Conservation (phyloP, 495 filamentous ascomycete genomes). For the Venustampulla echinocandica region DNA sequence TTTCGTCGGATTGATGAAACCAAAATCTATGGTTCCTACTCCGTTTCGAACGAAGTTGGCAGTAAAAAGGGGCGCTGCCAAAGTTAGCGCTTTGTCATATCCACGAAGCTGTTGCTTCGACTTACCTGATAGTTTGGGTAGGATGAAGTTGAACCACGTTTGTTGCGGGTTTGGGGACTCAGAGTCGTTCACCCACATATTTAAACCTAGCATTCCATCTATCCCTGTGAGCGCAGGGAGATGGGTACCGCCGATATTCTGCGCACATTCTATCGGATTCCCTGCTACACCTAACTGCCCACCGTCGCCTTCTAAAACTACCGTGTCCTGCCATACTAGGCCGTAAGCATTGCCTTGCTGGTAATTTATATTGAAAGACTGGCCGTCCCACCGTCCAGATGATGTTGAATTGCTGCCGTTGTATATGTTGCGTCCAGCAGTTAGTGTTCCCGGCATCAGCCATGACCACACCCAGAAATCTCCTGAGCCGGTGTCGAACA, state of each 20-base stretch:
- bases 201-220: constrained; percentile 9
- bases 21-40: constrained; percentile 67
- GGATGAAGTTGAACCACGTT: constrained; percentile 5
- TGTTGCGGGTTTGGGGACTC: constrained; percentile 7
- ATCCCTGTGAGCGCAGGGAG: neutral
- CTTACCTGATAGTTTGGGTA: constrained; percentile 6
- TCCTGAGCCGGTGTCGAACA: constrained; percentile 53
- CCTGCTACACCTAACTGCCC: neutral
- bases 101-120: neutral
- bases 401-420: constrained; percentile 3
- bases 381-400: neutral
- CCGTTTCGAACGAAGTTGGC: constrained; percentile 54
- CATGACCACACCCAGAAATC: constrained; percentile 33
- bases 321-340: constrained; percentile 7
- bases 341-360: constrained; percentile 2
- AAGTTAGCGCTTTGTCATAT: constrained; percentile 19
- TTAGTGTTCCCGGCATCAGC: constrained; percentile 7
- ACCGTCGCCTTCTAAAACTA: neutral
- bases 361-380: constrained; percentile 7
- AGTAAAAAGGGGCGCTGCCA: constrained; percentile 59
- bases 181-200: constrained; percentile 1
- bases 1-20: constrained; percentile 55
- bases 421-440: constrained; percentile 2
- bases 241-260: neutral
- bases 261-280: constrained; percentile 8